A percentile compares a stretch with the other conserved stretches of the same genome.
Conservation (phyloP, 345 rosid species). For the Salix suchowensis region DNA sequence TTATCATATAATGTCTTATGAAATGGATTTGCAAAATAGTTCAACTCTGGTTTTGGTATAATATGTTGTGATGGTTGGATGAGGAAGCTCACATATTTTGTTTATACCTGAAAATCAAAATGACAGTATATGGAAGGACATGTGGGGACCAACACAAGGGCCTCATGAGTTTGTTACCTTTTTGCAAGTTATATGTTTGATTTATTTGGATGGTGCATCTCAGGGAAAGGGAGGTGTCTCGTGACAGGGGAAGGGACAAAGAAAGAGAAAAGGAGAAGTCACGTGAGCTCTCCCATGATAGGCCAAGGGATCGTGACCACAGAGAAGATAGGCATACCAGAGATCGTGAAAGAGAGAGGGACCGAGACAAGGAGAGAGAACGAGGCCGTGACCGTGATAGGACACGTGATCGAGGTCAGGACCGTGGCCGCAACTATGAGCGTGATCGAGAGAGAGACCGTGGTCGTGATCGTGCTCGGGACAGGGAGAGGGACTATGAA, state of each 20-base stretch:
- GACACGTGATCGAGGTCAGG: slow-evolving; percentile 21
- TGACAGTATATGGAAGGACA: neutral
- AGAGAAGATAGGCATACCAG: slow-evolving; percentile 80
- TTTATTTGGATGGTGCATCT: slow-evolving; percentile 11
- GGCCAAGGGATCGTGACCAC: slow-evolving; percentile 72
- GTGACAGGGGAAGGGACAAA: slow-evolving; percentile 72
- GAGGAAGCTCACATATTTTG: neutral
- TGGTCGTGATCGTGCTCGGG: slow-evolving; percentile 28
- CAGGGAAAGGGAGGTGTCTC: slow-evolving; percentile 60
- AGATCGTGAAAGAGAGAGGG: slow-evolving; percentile 71
- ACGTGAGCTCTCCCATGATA: slow-evolving; percentile 67
- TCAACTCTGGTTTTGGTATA: neutral
- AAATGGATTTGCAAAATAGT: neutral
- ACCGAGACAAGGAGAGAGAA: slow-evolving; percentile 50
- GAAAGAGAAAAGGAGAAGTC: slow-evolving; percentile 77
- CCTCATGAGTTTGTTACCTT: neutral
- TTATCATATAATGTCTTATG: neutral
- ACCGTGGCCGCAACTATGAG: slow-evolving; percentile 42
- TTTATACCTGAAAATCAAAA: neutral
- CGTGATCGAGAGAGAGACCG: slow-evolving; percentile 53
- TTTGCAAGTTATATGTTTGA: neutral
- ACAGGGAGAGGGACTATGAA: slow-evolving; percentile 28
- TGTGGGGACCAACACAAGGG: neutral
- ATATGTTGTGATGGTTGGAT: neutral
- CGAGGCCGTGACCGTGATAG: slow-evolving; percentile 46